phyloP scores from a whole-genome alignment of 2,329 filamentous ascomycete genomes.

The Huntiella abstrusa region DNA sequence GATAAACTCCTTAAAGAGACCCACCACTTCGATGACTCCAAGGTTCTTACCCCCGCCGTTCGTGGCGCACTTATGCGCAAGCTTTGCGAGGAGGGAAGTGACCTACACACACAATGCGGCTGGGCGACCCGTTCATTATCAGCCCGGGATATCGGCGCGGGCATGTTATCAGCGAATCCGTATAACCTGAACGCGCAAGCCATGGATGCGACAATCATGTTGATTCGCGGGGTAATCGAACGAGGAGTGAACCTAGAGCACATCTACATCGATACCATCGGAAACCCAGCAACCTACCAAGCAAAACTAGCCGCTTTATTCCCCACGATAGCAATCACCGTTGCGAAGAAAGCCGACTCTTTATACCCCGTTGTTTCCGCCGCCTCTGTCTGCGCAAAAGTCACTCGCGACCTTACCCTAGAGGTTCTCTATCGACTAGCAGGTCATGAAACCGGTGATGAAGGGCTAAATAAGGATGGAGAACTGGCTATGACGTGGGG shows the following conservation, averaged over 20 bases:
- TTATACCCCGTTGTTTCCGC: slow-evolving; percentile 86
- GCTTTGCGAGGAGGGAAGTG: slow-evolving; percentile 45
- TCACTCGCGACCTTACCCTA: slow-evolving; percentile 77
- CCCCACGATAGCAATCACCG: slow-evolving; percentile 54
- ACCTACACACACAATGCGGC: slow-evolving; percentile 41
- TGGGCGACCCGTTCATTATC: slow-evolving; percentile 73
- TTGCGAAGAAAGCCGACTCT: slow-evolving; percentile 82
- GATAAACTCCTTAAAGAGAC: slow-evolving; percentile 56
- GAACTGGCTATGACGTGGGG: slow-evolving; percentile 44
- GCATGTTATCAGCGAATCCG: slow-evolving; percentile 49
- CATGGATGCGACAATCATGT: slow-evolving; percentile 70
- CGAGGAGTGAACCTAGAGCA: slow-evolving; percentile 67
- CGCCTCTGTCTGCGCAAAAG: slow-evolving; percentile 87
- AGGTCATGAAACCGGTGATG: slow-evolving; percentile 15
- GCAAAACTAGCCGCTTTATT: slow-evolving; percentile 68
- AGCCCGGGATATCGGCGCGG: slow-evolving; percentile 61
- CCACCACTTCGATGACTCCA: slow-evolving; percentile 89
- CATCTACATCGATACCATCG: slow-evolving; percentile 91
- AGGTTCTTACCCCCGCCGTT: slow-evolving; percentile 66
- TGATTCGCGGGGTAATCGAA: slow-evolving; percentile 61
- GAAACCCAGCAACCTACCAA: slow-evolving; percentile 67
- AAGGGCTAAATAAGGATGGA: slow-evolving; percentile 17
- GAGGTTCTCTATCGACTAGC: slow-evolving; percentile 50
- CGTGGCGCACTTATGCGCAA: slow-evolving; percentile 51
- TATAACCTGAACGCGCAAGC: slow-evolving; percentile 97